Evolutionary conservation across 2,329 filamentous ascomycete genomes (phyloP), one percentile per base, ranked within the genome.

Genomic region (Fusarium solani-melongenae): DNA sequence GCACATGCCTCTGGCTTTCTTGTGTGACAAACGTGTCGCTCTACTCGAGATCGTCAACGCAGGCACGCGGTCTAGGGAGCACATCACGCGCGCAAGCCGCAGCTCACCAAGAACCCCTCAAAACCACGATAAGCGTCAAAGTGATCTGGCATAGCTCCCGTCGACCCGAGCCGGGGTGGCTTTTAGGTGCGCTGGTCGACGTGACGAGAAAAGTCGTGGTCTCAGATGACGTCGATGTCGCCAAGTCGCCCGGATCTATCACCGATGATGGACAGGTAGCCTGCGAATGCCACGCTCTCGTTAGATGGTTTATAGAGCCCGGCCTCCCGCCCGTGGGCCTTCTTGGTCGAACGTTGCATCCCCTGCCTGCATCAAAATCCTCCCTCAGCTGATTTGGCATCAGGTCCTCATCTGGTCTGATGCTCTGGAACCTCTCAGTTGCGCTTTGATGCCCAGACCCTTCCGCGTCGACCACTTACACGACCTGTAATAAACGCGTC

Each of bases 11-110:
- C 49, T 58, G 44, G 46, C 55, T 51, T 39, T 38, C 53, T 44
- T 62, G 27, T 53, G 62, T 33, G 60, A 46, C 41, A 20, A 39
- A 31, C 27, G 51, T n/a, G 57, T 39, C n/a, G 38, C 38, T 56
- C 66, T 27, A 36, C 63, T 41, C 22, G 53, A 24, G 38, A 62
- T 29, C 57, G 53, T 41, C 20, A 64, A 68, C 61, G 65, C 72
- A 62, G 59, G 69, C 71, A 72, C 71, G 57, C 66, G 62, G 53
- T 62, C 59, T 27, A 31, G 33, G 36, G 22, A 38, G 46, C 46
- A 34, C 51, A 60, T 72, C 71, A 74, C 65, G 58, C 71, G 71
- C 65, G 31, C 41, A 62, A 60, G 61, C 69, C 61, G 62, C 71
- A 69, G 24, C 53, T 69, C 57, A 57, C 27, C 34, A 39, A 46